phyloP scores from a whole-genome alignment of 176 grass and related monocot species.

The Musa beccarii region DNA sequence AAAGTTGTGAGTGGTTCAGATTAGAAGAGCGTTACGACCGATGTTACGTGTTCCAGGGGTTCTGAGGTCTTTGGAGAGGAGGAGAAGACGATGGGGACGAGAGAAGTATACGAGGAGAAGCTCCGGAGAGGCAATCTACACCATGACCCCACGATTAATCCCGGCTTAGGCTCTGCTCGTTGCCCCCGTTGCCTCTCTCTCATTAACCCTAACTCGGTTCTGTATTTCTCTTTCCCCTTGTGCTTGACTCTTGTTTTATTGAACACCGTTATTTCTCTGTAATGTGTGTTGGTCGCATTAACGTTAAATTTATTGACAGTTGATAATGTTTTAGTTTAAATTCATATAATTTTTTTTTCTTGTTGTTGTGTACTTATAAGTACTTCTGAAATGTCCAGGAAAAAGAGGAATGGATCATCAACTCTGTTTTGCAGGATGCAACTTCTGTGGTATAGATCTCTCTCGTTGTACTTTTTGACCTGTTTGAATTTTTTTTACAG shows the following conservation, averaged over 20 bases:
- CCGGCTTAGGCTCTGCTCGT: conserved; percentile 65
- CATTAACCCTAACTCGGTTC: conserved; percentile 48
- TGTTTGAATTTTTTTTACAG: not conserved
- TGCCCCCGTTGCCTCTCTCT: conserved; percentile 91
- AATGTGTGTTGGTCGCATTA: too few relatives aligned
- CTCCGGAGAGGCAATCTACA: conserved; percentile 69
- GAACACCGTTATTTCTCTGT: too few relatives aligned
- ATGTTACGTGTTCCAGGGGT: too few relatives aligned
- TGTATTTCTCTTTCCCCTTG: not conserved
- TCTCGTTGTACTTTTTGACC: not conserved
- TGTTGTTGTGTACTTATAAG: not conserved
- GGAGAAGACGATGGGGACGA: conserved; percentile 55
- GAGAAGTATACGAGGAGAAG: conserved; percentile 98
- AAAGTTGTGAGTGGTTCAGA: too few relatives aligned
- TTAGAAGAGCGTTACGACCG: too few relatives aligned
- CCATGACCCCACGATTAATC: conserved; percentile 81
- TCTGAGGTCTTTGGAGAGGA: not conserved
- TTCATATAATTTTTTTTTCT: too few relatives aligned
- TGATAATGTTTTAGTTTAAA: too few relatives aligned
- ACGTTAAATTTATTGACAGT: too few relatives aligned
- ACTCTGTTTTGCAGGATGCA: conserved; percentile 70
- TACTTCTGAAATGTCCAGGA: conserved; percentile 27
- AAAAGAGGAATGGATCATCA: conserved; percentile 66
- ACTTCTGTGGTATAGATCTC: conserved; percentile 61
- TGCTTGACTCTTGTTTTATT: too few relatives aligned